Evolutionary conservation across 1,139 yeast genomes (phyloP).

Genomic region (Suhomyces maxii): DNA sequence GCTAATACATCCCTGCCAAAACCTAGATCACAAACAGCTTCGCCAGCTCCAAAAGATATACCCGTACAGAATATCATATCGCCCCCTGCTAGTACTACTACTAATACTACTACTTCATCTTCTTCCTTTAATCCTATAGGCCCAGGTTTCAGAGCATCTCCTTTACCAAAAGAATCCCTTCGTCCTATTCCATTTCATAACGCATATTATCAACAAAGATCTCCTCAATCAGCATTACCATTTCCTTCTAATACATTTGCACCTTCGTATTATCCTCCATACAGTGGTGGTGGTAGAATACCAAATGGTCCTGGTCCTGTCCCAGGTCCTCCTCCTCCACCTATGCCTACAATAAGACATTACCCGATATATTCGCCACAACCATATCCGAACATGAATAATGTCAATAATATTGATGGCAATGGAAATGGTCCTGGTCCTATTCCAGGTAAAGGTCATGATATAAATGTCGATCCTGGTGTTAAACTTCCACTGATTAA

Average conservation of each 20-base stretch:
- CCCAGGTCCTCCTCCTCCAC: conserved; percentile 42
- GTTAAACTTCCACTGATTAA: not conserved
- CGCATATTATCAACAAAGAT: conserved; percentile 2
- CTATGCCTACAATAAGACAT: not conserved
- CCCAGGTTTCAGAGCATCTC: conserved; percentile 2
- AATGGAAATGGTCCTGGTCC: not conserved
- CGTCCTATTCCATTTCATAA: conserved; percentile 8
- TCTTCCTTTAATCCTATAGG: not conserved
- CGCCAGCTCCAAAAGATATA: not conserved
- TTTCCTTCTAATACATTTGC: conserved; percentile 5
- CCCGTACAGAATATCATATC: not conserved
- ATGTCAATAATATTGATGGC: not conserved
- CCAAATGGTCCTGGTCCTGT: conserved; percentile 50
- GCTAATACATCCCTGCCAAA: conserved; percentile 1
- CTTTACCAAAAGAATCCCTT: not conserved
- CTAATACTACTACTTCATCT: not conserved
- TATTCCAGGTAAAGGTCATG: not conserved
- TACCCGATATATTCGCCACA: conserved; percentile 4
- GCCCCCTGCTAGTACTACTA: not conserved
- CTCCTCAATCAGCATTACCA: conserved; percentile 5
- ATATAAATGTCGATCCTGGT: not conserved
- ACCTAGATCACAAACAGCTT: not conserved
- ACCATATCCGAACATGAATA: not conserved
- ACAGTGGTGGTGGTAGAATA: conserved; percentile 36
- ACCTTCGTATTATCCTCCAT: conserved; percentile 38